A percentile compares a stretch with the other conserved stretches of the same genome.
Evolutionary conservation across 208 protist species (phyloP).

Genomic region (Leptomonas pyrrhocoris): DNA sequence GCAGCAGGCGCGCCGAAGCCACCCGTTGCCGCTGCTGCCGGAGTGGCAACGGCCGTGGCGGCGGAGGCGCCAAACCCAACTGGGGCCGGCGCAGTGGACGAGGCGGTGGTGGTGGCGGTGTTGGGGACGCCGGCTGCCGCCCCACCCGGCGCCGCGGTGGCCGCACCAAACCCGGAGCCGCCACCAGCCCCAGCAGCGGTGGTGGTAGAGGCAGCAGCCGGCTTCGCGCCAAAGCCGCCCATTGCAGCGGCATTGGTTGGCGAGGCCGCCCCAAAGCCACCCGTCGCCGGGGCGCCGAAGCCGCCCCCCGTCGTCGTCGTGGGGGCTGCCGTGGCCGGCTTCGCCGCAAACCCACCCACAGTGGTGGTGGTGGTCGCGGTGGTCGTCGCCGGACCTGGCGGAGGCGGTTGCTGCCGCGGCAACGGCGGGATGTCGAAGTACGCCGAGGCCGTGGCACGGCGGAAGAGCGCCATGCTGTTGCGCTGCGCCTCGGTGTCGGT

Average conservation of each 20-base stretch:
- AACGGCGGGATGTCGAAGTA: constrained; percentile 41
- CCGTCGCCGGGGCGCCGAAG: constrained; percentile 14
- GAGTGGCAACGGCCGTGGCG: constrained; percentile 1
- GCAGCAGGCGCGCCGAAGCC: constrained; percentile 22
- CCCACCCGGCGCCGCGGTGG: background rate
- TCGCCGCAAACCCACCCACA: constrained; percentile 3
- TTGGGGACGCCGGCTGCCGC: constrained; percentile 12
- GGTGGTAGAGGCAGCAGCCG: constrained; percentile 25
- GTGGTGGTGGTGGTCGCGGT: background rate
- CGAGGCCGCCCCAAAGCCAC: constrained; percentile 13
- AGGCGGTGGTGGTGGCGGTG: constrained; percentile 5
- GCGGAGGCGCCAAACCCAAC: constrained; percentile 26
- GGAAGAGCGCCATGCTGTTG: constrained; percentile 27
- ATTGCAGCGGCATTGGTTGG: constrained; percentile 27
- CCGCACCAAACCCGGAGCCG: constrained; percentile 17
- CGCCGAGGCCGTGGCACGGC: constrained; percentile 23
- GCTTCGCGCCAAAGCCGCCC: constrained; percentile 4
- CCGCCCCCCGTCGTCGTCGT: constrained; percentile 10
- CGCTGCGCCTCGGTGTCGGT: constrained; percentile 38
- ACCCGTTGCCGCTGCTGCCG: constrained; percentile 2
- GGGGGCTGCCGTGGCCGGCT: background rate
- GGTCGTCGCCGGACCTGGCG: constrained; percentile 7
- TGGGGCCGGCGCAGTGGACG: constrained; percentile 12
- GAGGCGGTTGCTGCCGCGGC: constrained; percentile 11
- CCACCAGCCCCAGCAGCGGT: constrained; percentile 11